Conservation (phyloP, 352 stramenopile genomes). For the Globisporangium heterothallicum region DNA sequence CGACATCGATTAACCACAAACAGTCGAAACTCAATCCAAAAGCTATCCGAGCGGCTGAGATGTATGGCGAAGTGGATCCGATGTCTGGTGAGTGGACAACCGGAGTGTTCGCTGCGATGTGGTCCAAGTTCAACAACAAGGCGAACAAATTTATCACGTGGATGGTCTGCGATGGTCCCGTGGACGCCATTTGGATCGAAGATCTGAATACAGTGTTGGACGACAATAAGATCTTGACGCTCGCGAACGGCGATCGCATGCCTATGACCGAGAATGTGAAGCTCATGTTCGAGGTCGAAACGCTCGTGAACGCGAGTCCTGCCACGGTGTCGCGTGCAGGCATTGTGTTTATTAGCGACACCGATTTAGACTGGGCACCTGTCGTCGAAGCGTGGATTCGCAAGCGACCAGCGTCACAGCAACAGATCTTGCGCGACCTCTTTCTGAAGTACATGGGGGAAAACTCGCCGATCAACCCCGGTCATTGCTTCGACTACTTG, state of each 20-base stretch:
- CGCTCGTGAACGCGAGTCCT: constrained; percentile 94
- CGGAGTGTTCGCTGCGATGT: constrained; percentile 97
- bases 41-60: constrained; percentile 95
- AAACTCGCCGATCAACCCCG: constrained; percentile 91
- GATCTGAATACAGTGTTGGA: constrained; percentile 98
- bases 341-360: constrained; percentile 98
- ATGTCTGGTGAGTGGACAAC: constrained; percentile 97
- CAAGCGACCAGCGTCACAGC: constrained; percentile 83
- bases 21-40: constrained; percentile 97
- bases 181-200: constrained; percentile 99
- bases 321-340: constrained; percentile 95
- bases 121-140: constrained; percentile 98
- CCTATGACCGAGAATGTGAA: constrained; percentile 98
- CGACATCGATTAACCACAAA: constrained; percentile 92
- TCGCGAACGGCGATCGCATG: constrained; percentile 97
- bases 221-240: constrained; percentile 97
- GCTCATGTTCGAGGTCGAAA: constrained; percentile 97
- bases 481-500: constrained; percentile 95
- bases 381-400: constrained; percentile 96
- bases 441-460: constrained; percentile 97
- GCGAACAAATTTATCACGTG: constrained; percentile 98
- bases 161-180: constrained; percentile 96
- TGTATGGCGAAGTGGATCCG: constrained; percentile 97
- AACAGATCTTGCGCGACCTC: constrained; percentile 87
- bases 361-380: constrained; percentile 95